These are phyloP conservation scores for Aspergillus sp. DNA, from an alignment of 2,329 filamentous ascomycete species.

Conservation along the genomic window DNA sequence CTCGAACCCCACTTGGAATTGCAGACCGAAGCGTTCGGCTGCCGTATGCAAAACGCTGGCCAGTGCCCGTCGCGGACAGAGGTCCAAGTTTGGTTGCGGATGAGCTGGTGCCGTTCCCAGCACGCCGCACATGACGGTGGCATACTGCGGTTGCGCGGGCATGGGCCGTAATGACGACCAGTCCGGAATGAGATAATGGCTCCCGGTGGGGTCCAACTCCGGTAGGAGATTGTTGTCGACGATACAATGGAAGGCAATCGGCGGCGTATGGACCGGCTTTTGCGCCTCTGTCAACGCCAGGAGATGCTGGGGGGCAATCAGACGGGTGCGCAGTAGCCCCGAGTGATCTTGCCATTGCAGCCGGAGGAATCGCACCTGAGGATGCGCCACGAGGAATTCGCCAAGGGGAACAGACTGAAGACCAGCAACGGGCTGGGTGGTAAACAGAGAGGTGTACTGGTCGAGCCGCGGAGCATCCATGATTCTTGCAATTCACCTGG, in stretches of 20 bases:
- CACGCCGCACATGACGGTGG: background rate
- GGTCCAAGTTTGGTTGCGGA: background rate
- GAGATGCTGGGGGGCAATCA: background rate
- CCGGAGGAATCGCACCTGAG: background rate
- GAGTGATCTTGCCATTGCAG: background rate
- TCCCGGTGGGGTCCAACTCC: background rate
- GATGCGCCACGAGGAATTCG: too few relatives aligned
- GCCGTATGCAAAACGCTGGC: slow-evolving; percentile 1
- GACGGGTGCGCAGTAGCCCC: background rate
- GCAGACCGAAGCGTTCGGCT: background rate
- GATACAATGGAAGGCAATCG: background rate
- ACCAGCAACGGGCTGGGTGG: too few relatives aligned
- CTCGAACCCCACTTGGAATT: slow-evolving; percentile 9
- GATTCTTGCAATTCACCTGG: too few relatives aligned
- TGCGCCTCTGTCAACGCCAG: background rate
- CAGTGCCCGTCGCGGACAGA: slow-evolving; percentile 6
- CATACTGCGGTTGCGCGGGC: background rate
- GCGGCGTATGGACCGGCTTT: background rate
- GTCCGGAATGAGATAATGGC: background rate
- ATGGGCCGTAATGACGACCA: background rate
- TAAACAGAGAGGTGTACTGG: too few relatives aligned
- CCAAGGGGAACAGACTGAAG: too few relatives aligned
- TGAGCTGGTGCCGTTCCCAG: background rate
- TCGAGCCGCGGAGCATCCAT: too few relatives aligned
- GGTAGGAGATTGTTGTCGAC: background rate